Evolutionary conservation across 129 eudicot genomes (phyloP).

Genomic region (Flaveria ramosissima): DNA sequence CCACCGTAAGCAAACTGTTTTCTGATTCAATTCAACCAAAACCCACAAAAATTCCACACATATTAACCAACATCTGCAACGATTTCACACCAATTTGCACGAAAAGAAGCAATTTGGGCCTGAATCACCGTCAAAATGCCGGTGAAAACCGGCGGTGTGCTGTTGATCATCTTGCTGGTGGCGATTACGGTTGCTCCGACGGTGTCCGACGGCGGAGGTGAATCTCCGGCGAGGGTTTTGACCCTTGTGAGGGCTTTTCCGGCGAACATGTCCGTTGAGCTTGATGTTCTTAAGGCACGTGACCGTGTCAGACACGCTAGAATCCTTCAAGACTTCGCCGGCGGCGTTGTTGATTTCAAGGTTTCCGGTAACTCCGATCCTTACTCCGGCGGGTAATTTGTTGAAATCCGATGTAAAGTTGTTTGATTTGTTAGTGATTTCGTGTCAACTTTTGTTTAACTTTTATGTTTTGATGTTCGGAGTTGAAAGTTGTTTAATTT

Average conservation of each 20-base stretch:
- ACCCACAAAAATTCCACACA: constrained; percentile 16
- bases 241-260: constrained; percentile 72
- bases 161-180: constrained; percentile 29
- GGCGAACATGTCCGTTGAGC: constrained; percentile 50
- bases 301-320: constrained; percentile 69
- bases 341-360: constrained; percentile 71
- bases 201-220: constrained; percentile 33
- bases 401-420: constrained; percentile 6
- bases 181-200: constrained; percentile 29
- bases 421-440: background rate
- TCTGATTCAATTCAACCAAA: constrained; percentile 7
- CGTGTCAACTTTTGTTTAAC: constrained; percentile 11
- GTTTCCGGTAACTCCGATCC: constrained; percentile 76
- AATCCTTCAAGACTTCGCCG: constrained; percentile 52
- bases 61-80: background rate
- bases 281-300: constrained; percentile 52
- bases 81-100: background rate
- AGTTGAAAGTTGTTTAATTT: background rate
- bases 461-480: background rate
- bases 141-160: constrained; percentile 39
- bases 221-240: constrained; percentile 41
- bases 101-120: constrained; percentile 5
- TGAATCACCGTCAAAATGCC: constrained; percentile 27
- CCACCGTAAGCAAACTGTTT: constrained; percentile 33
- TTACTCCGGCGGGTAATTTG: constrained; percentile 65